phyloP scores from a whole-genome alignment of 108 stramenopile genomes.

The Cylindrotheca fusiformis region DNA sequence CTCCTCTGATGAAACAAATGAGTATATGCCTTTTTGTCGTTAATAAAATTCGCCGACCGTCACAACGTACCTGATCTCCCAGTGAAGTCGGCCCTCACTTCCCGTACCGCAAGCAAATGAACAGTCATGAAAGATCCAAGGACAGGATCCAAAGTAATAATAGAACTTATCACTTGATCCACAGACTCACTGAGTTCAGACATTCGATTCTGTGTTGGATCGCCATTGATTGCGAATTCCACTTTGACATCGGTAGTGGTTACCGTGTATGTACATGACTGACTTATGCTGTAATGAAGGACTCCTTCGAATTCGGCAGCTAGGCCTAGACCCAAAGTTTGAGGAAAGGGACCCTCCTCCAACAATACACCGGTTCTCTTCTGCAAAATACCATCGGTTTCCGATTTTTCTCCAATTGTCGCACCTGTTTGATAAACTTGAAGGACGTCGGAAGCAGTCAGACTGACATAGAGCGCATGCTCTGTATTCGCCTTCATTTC shows the following conservation, averaged over 20 bases:
- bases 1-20: no score
- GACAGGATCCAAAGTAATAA: conserved; percentile 3
- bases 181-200: conserved; percentile 3
- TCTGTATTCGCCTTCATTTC: background rate
- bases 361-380: background rate
- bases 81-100: conserved; percentile 5
- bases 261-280: conserved; percentile 1
- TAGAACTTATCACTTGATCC: conserved; percentile 3
- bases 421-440: background rate
- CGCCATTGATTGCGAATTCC: conserved; percentile 13
- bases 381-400: conserved; percentile 7
- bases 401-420: background rate
- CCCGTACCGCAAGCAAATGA: conserved; percentile 4
- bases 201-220: conserved; percentile 5
- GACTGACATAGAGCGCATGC: conserved; percentile 13
- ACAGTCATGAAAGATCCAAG: conserved; percentile 3
- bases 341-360: conserved; percentile 3
- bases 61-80: conserved; percentile 7
- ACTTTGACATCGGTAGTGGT: conserved; percentile 1
- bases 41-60: no score
- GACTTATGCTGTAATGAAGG: conserved; percentile 1
- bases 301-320: conserved; percentile 10
- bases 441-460: background rate
- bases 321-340: background rate
- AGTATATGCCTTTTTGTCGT: no score